Conservation (phyloP, 2,329 filamentous ascomycete genomes). For the Verticillium dahliae region DNA sequence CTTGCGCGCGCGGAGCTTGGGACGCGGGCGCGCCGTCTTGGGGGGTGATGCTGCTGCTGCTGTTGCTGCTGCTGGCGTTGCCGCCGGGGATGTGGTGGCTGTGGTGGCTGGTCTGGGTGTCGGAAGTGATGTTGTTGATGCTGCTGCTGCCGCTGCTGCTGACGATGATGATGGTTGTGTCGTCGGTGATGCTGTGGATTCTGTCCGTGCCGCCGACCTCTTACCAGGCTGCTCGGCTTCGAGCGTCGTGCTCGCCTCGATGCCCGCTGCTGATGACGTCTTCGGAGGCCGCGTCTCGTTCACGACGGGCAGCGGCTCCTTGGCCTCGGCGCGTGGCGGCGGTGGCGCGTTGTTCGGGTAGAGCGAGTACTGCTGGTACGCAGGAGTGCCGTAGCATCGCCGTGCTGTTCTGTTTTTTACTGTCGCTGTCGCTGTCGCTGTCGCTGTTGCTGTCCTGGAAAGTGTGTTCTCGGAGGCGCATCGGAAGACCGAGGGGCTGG, state of each 20-base stretch:
- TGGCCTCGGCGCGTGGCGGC: constrained; percentile 33
- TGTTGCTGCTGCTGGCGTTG: constrained; percentile 7
- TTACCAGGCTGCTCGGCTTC: constrained; percentile 3
- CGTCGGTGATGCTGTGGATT: constrained; percentile 8
- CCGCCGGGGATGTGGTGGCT: constrained; percentile 9
- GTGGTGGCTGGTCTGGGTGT: constrained; percentile 7
- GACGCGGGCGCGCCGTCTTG: constrained; percentile 22
- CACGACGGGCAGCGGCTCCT: constrained; percentile 37
- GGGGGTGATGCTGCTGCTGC: constrained; percentile 4
- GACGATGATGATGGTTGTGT: constrained; percentile 10
- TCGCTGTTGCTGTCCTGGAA: neutral
- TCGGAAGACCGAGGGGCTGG: constrained; percentile 6
- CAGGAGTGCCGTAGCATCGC: constrained; percentile 12
- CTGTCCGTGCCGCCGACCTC: constrained; percentile 9
- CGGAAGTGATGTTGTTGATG: constrained; percentile 1
- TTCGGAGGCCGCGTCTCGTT: constrained; percentile 45
- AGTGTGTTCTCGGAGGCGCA: constrained; percentile 3
- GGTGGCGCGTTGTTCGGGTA: constrained; percentile 31
- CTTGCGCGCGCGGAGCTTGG: constrained; percentile 68
- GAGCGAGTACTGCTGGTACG: constrained; percentile 48
- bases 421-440: neutral
- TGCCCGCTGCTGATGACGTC: constrained; percentile 1
- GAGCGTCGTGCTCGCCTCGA: constrained; percentile 1
- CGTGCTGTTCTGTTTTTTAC: neutral
- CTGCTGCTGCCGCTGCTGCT: constrained; percentile 7